These are phyloP conservation scores for Phytophthora vignae DNA, from an alignment of 352 stramenopile species.

Conservation along the genomic window DNA sequence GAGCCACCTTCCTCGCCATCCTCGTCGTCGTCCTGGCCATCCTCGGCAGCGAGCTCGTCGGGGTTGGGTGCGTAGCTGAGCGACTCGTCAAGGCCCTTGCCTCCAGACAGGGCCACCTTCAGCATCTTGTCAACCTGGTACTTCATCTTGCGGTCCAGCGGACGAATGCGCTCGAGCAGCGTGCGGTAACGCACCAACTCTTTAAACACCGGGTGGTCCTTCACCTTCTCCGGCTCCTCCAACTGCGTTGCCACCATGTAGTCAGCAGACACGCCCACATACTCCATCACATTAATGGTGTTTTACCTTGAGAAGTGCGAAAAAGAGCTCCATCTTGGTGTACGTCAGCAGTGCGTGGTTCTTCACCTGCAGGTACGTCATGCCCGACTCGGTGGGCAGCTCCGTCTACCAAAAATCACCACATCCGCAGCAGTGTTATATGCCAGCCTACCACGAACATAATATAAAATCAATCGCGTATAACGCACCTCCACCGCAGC, in stretches of 20 bases:
- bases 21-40: conserved; percentile 63
- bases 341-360: conserved; percentile 89
- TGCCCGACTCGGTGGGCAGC: conserved; percentile 65
- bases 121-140: conserved; percentile 93
- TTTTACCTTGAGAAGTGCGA: conserved; percentile 79
- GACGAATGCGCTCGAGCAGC: conserved; percentile 85
- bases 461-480: neutral
- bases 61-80: conserved; percentile 86
- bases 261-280: neutral
- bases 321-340: conserved; percentile 91
- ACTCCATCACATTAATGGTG: neutral
- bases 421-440: neutral
- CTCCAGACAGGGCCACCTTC: conserved; percentile 82
- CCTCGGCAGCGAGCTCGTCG: conserved; percentile 66
- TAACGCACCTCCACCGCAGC: conserved; percentile 51
- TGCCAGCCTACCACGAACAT: neutral
- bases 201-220: conserved; percentile 86
- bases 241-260: conserved; percentile 42
- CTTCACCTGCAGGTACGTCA: conserved; percentile 89
- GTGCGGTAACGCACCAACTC: conserved; percentile 87
- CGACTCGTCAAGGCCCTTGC: conserved; percentile 78
- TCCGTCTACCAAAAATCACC: conserved; percentile 49
- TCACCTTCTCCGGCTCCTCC: conserved; percentile 70
- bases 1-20: conserved; percentile 40
- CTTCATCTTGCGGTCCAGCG: conserved; percentile 88